Evolutionary conservation across 345 rosid species (phyloP), one percentile per base, ranked within the genome.

Genomic region (Corchorus capsularis): DNA sequence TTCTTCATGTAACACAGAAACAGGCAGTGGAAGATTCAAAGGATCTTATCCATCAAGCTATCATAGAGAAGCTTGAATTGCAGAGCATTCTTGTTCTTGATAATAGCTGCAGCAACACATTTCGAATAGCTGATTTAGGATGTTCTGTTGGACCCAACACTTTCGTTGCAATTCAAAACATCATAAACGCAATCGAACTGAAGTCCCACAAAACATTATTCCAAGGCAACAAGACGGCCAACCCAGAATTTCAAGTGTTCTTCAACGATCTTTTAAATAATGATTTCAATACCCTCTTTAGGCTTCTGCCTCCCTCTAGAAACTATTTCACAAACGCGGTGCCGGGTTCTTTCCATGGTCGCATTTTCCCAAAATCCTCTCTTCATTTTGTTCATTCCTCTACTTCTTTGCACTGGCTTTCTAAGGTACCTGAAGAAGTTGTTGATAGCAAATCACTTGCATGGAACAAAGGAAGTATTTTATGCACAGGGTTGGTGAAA

Each of bases 81-180:
- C 6, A 6, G 43, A 39, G 2, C 43, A 39, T 39, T 39, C 27
- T 27, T 27, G 27, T 39, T 39, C 27, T 27, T 27, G 27, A 27
- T 27, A 39, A 1, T 6, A 39, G 6, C 43, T 39, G 4, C 43
- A n/a, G 41, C 41, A 39, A 6, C 6, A 39, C 43, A 4, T 46
- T 87, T 67, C 72, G n/a, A 4, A 78, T 90, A n/a, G 91, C 85
- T 0, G 94, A 90, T 78, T 73, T 86, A 49, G 92, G 91, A 20
- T 86, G 86, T 57, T 83, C 92, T 1, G 76, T 79, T 4, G 92
- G 94, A 13, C 89, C 94, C 0, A 87, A 89, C 82, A 86, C 94
- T 6, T 86, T 87, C 52, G 4, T 35, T 0, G 83, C 83, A 0
- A 80, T 90, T 32, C 82, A 86, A 56, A 79, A 82, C 69, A 75